phyloP scores from a whole-genome alignment of 805 yeast genomes.

The Candida taoyuanica region DNA sequence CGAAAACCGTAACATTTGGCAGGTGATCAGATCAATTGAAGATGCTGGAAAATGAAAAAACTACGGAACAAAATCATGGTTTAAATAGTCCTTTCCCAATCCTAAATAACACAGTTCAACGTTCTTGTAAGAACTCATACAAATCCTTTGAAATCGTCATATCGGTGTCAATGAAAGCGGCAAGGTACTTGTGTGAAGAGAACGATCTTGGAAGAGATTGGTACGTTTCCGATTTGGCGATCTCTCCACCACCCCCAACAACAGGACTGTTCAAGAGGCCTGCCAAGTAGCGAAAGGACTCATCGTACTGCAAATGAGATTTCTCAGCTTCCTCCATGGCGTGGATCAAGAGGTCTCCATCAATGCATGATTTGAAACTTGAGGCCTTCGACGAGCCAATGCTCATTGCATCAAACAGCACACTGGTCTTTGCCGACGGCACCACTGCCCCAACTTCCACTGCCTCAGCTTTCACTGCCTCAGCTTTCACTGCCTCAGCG shows the following conservation, averaged over 20 bases:
- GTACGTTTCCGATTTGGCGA: constrained; percentile 16
- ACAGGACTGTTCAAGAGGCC: constrained; percentile 28
- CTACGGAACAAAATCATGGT: background rate
- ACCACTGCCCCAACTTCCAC: no score
- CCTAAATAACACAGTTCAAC: background rate
- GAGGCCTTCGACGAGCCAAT: constrained; percentile 7
- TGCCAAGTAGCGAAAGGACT: constrained; percentile 43
- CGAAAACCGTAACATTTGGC: constrained; percentile 50
- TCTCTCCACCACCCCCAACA: constrained; percentile 6
- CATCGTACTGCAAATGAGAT: constrained; percentile 24
- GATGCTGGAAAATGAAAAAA: background rate
- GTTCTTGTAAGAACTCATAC: constrained; percentile 11
- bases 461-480: no score
- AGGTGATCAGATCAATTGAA: constrained; percentile 2
- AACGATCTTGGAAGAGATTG: constrained; percentile 25
- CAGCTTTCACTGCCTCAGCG: no score
- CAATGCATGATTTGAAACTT: constrained; percentile 24
- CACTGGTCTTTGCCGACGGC: background rate
- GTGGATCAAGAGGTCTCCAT: constrained; percentile 8
- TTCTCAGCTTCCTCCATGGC: constrained; percentile 2
- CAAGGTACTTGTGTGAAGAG: constrained; percentile 35
- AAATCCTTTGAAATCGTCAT: constrained; percentile 18
- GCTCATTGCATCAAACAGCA: background rate
- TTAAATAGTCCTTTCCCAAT: background rate
- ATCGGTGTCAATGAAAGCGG: constrained; percentile 29